Evolutionary conservation across 306 rosid genomes (phyloP).

Genomic region (Pyrus communis): DNA sequence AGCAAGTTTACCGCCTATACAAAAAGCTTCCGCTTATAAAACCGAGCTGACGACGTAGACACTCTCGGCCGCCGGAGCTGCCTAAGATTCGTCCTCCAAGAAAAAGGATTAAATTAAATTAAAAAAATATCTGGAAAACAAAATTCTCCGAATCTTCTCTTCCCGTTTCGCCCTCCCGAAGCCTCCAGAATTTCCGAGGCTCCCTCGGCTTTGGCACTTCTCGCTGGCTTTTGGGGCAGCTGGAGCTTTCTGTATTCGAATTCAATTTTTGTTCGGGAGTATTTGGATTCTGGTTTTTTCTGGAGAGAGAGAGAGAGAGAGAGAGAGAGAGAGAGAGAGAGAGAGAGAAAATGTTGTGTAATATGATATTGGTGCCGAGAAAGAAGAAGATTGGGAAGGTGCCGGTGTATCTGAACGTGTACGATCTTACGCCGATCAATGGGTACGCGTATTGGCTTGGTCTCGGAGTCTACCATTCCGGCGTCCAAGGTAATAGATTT

Average conservation of each 20-base stretch:
- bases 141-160: neutral
- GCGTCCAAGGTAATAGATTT: slow-evolving; percentile 65
- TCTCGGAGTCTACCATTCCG: slow-evolving; percentile 93
- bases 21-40: neutral
- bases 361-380: slow-evolving; percentile 37
- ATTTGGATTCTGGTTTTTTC: neutral
- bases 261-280: too few species aligned
- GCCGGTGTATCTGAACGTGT: slow-evolving; percentile 84
- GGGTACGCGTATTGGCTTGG: slow-evolving; percentile 97
- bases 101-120: neutral
- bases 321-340: neutral
- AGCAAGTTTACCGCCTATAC: neutral
- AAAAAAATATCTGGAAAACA: neutral
- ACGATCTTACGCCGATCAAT: slow-evolving; percentile 85
- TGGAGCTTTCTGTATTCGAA: neutral
- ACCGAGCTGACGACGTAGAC: neutral
- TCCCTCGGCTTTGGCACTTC: slow-evolving; percentile 7
- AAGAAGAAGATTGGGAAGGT: slow-evolving; percentile 67
- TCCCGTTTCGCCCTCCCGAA: neutral
- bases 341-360: slow-evolving; percentile 42
- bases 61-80: slow-evolving; percentile 31
- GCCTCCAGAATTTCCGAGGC: neutral
- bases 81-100: slow-evolving; percentile 17
- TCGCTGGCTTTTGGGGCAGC: neutral
- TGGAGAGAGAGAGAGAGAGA: neutral